Conservation (phyloP, 257 asterid genomes). For the Henckelia pumila region DNA sequence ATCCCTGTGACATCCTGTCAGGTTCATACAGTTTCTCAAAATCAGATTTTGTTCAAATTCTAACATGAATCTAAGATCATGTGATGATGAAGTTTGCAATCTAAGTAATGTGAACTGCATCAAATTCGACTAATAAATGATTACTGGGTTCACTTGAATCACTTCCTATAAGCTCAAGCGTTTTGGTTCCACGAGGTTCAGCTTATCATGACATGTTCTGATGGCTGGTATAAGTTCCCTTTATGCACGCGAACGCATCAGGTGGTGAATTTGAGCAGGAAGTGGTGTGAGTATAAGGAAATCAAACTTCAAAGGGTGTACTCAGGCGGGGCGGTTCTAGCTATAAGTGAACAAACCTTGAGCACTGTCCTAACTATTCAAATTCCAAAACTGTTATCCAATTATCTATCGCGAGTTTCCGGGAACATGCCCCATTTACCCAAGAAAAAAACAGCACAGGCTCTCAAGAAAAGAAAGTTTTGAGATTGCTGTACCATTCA, state of each 20-base stretch:
- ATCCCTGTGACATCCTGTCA: slow-evolving; percentile 96
- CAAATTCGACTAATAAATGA: not conserved
- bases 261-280: not conserved
- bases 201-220: not conserved
- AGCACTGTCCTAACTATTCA: not conserved
- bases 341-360: not conserved
- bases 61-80: not conserved
- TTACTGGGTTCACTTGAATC: not conserved
- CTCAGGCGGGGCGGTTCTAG: no score
- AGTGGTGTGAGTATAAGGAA: not conserved
- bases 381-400: not conserved
- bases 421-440: not conserved
- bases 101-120: not conserved
- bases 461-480: not conserved
- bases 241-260: not conserved
- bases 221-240: not conserved
- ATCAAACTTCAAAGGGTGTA: not conserved
- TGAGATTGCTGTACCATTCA: no score
- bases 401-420: not conserved
- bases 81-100: not conserved
- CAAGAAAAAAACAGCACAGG: not conserved
- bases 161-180: not conserved
- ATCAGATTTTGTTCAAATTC: not conserved
- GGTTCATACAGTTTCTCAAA: slow-evolving; percentile 18
- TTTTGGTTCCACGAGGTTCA: not conserved